Evolutionary conservation across 805 yeast species (phyloP).

Genomic region (Candida vartiovaarae): DNA sequence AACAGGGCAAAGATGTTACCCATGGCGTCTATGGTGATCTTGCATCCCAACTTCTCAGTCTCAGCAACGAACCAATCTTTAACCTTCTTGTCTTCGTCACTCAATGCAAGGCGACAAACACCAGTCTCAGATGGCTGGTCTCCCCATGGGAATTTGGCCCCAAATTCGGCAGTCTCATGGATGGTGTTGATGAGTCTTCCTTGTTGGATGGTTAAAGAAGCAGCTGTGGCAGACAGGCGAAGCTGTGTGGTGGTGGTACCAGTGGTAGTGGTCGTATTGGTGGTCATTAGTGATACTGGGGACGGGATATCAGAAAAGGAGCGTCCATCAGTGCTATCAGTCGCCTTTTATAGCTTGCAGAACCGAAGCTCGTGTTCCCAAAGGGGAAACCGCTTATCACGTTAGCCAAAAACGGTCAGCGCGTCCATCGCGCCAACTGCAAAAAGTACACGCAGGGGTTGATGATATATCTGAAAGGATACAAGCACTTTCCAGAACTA

Average conservation of each 20-base stretch:
- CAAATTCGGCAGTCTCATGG: conserved; percentile 55
- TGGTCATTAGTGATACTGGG: neutral
- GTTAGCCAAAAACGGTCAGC: no score
- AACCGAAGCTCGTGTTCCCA: conserved; percentile 2
- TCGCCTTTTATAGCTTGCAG: neutral
- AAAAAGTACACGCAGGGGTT: no score
- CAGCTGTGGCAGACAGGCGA: conserved; percentile 8
- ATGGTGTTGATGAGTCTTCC: conserved; percentile 50
- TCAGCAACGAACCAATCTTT: conserved; percentile 60
- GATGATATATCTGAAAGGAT: no score
- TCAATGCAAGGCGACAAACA: conserved; percentile 56
- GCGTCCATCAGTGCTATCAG: neutral
- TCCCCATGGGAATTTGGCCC: conserved; percentile 63
- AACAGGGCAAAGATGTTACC: conserved; percentile 64
- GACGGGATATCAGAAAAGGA: neutral
- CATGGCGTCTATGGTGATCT: conserved; percentile 51
- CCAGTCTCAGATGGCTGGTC: conserved; percentile 48
- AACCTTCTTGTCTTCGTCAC: conserved; percentile 55
- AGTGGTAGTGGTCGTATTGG: conserved; percentile 1
- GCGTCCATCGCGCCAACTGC: no score
- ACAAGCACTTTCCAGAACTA: no score
- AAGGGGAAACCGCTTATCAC: conserved; percentile 3
- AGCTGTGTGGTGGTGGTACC: conserved; percentile 4
- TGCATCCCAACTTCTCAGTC: conserved; percentile 46
- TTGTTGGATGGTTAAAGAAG: conserved; percentile 22